Percentiles rank a stretch among this genome's conserved stretches.
These are phyloP conservation scores for Brassica cretica DNA, from an alignment of 345 rosid species.

Conservation along the genomic window DNA sequence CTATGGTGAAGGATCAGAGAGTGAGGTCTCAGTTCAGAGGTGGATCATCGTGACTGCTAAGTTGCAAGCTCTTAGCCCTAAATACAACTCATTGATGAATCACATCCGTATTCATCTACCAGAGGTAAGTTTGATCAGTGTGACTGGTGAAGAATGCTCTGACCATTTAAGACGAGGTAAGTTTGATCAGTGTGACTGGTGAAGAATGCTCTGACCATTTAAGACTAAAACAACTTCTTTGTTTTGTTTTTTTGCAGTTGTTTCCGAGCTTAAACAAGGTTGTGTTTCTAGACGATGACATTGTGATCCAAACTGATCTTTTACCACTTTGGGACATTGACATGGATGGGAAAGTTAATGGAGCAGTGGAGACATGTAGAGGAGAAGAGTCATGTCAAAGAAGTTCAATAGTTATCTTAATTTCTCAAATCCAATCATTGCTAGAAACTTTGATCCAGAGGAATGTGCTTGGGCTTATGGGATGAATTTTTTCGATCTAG, in stretches of 20 bases:
- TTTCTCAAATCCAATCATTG: slow-evolving; percentile 78
- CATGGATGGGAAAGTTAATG: slow-evolving; percentile 89
- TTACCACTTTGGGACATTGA: slow-evolving; percentile 90
- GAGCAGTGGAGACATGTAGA: slow-evolving; percentile 84
- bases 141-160: neutral
- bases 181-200: slow-evolving; percentile 1
- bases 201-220: neutral
- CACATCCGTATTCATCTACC: slow-evolving; percentile 93
- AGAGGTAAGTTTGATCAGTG: slow-evolving; percentile 51
- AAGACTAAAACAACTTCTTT: neutral
- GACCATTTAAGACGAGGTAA: neutral
- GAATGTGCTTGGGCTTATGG: slow-evolving; percentile 99
- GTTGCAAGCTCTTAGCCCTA: slow-evolving; percentile 92
- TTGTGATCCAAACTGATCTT: slow-evolving; percentile 89
- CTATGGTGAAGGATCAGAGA: slow-evolving; percentile 93
- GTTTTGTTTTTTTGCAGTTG: slow-evolving; percentile 49
- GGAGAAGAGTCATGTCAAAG: slow-evolving; percentile 96
- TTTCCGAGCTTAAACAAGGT: slow-evolving; percentile 90
- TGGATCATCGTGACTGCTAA: slow-evolving; percentile 90
- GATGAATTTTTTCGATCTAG: slow-evolving; percentile 84
- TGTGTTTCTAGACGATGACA: slow-evolving; percentile 94
- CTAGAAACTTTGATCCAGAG: slow-evolving; percentile 61
- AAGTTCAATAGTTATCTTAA: slow-evolving; percentile 80
- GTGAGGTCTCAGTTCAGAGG: slow-evolving; percentile 87
- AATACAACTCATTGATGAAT: slow-evolving; percentile 89